Conservation (phyloP, 495 filamentous ascomycete species). For the Oleoguttula mirabilis region DNA sequence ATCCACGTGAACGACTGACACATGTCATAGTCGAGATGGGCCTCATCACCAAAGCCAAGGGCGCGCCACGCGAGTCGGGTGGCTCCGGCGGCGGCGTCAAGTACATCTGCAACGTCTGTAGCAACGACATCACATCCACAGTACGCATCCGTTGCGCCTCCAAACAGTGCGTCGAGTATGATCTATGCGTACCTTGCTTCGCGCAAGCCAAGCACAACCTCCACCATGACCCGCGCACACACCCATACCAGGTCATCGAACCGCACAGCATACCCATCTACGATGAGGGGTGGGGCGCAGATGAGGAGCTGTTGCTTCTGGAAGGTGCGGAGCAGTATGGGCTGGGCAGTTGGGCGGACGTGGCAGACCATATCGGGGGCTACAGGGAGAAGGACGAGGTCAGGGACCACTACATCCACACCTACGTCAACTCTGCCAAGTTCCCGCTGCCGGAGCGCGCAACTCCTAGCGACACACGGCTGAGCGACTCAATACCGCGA, state of each 20-base stretch:
- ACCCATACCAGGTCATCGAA: constrained; percentile 88
- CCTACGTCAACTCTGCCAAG: constrained; percentile 65
- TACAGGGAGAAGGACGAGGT: constrained; percentile 92
- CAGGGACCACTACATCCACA: constrained; percentile 77
- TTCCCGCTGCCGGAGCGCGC: constrained; percentile 81
- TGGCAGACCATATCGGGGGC: constrained; percentile 94
- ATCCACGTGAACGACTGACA: too few relatives aligned
- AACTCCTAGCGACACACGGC: constrained; percentile 63
- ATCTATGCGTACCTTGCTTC: constrained; percentile 94
- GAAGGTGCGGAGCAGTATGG: constrained; percentile 98
- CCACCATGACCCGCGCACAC: constrained; percentile 71
- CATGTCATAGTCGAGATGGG: constrained; percentile 8
- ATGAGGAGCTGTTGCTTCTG: constrained; percentile 83
- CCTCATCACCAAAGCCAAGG: constrained; percentile 22
- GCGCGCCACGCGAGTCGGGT: constrained; percentile 8
- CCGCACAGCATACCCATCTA: constrained; percentile 98
- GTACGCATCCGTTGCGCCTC: constrained; percentile 80
- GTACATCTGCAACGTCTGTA: constrained; percentile 56
- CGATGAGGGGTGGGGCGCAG: constrained; percentile 87
- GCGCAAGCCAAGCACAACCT: constrained; percentile 61
- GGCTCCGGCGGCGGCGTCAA: constrained; percentile 20
- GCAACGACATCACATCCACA: constrained; percentile 58
- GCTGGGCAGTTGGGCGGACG: constrained; percentile 92
- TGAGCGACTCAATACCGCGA: constrained; percentile 66
- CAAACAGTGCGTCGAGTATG: constrained; percentile 76